Evolutionary conservation across 768 basidiomycete species (phyloP).

Genomic region (Antrodiella citrinella): DNA sequence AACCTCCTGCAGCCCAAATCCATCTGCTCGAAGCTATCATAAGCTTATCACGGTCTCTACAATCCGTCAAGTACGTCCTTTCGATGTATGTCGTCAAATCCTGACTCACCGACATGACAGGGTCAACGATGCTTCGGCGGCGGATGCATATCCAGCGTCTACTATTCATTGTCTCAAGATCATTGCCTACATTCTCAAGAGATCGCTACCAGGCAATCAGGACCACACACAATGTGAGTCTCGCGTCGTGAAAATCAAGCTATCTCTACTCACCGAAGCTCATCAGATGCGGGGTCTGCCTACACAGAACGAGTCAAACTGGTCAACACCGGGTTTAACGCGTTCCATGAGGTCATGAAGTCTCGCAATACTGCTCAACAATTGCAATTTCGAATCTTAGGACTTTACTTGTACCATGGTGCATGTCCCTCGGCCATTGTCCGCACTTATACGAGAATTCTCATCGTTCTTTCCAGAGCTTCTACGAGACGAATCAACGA

Average conservation of each 20-base stretch:
- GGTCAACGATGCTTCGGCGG: too few species aligned
- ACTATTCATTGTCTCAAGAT: constrained; percentile 66
- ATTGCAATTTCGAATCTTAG: neutral
- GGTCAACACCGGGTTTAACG: constrained; percentile 54
- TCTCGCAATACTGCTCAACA: constrained; percentile 38
- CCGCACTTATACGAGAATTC: too few species aligned
- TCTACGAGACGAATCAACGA: constrained; percentile 78
- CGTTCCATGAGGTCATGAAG: constrained; percentile 51
- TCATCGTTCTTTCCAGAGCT: constrained; percentile 43
- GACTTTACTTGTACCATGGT: neutral
- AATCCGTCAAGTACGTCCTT: neutral
- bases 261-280: too few species aligned
- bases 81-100: too few species aligned
- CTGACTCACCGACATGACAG: too few species aligned
- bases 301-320: constrained; percentile 52
- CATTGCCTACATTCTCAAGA: constrained; percentile 72
- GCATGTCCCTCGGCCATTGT: neutral
- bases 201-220: constrained; percentile 52
- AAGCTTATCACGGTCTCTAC: neutral
- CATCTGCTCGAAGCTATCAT: constrained; percentile 57
- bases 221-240: constrained; percentile 44
- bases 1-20: constrained; percentile 61
- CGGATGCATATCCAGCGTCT: constrained; percentile 14
- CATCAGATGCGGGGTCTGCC: constrained; percentile 37
- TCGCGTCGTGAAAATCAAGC: neutral